Conservation (phyloP, 306 rosid species). For the Adenanthera pavonina region DNA sequence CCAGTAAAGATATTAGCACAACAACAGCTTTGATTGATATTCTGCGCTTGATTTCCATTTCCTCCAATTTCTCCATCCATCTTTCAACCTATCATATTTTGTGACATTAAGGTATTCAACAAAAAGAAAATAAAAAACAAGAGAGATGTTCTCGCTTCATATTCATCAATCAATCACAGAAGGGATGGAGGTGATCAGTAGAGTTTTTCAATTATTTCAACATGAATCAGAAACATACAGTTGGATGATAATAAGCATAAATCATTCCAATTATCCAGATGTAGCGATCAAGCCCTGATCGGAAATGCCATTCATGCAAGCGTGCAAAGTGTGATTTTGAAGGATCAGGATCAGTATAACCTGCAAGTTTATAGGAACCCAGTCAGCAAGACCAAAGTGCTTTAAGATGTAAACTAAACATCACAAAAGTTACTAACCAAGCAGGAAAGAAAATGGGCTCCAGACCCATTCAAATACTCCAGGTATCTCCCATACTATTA, state of each 20-base stretch:
- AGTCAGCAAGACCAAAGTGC: conserved; percentile 41
- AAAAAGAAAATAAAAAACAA: neutral
- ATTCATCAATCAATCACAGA: conserved; percentile 31
- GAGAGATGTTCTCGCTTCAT: conserved; percentile 17
- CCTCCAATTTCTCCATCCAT: conserved; percentile 98
- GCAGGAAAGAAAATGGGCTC: conserved; percentile 83
- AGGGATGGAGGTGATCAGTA: conserved; percentile 11
- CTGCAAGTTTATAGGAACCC: conserved; percentile 49
- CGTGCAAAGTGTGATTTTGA: conserved; percentile 63
- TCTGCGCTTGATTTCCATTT: conserved; percentile 76
- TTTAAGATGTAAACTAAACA: conserved; percentile 32
- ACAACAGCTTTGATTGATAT: conserved; percentile 77
- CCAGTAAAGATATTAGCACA: conserved; percentile 61
- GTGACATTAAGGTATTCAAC: conserved; percentile 34
- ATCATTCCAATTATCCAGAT: conserved; percentile 98
- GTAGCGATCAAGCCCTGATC: conserved; percentile 97
- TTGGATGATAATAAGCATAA: conserved; percentile 94
- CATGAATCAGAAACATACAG: conserved; percentile 63
- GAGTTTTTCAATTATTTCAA: conserved; percentile 28
- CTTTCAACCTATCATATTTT: conserved; percentile 70
- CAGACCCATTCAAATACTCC: conserved; percentile 90
- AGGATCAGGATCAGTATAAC: conserved; percentile 75
- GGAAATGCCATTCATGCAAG: conserved; percentile 95
- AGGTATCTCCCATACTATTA: conserved; percentile 91
- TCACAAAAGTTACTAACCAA: conserved; percentile 64